Evolutionary conservation across 176 grass and related monocot genomes (phyloP).

Genomic region (Bromus sterilis): DNA sequence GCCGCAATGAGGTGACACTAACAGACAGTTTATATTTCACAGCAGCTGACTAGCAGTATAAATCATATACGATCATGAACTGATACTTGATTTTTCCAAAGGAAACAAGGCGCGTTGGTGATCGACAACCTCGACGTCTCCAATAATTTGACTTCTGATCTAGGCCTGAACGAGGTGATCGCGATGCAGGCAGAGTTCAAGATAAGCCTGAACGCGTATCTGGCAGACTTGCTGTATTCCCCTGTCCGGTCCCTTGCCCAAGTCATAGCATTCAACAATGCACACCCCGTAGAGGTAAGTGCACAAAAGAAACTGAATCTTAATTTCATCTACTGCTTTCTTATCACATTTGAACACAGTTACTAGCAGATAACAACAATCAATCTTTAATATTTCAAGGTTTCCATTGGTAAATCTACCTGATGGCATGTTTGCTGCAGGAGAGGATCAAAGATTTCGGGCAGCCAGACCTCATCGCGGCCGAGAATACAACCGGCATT

Average conservation of each 20-base stretch:
- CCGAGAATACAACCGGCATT: constrained; percentile 30
- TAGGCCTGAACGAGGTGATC: accelerated
- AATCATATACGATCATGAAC: not conserved
- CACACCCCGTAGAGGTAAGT: constrained; percentile 24
- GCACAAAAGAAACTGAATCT: not conserved
- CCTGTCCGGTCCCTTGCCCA: constrained; percentile 41
- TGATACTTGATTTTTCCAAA: not conserved
- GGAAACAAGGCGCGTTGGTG: constrained; percentile 35
- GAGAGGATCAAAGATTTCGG: constrained; percentile 19
- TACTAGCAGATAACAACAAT: no score
- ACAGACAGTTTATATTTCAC: not conserved
- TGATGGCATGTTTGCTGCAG: constrained; percentile 14
- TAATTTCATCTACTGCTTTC: no score
- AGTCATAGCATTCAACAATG: constrained; percentile 52
- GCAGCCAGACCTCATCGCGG: not conserved
- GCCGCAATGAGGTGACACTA: constrained; percentile 48
- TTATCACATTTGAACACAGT: no score
- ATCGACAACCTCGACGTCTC: constrained; percentile 22
- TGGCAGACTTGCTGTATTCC: constrained; percentile 30
- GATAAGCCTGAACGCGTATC: constrained; percentile 37
- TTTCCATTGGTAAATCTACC: no score
- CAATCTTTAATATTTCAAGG: no score
- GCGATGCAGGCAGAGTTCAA: constrained; percentile 46
- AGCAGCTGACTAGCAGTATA: no score
- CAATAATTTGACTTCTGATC: constrained; percentile 13